Evolutionary conservation across 2,329 filamentous ascomycete genomes (phyloP), one percentile per base, ranked within the genome.

Genomic region (Colletotrichum magnum): DNA sequence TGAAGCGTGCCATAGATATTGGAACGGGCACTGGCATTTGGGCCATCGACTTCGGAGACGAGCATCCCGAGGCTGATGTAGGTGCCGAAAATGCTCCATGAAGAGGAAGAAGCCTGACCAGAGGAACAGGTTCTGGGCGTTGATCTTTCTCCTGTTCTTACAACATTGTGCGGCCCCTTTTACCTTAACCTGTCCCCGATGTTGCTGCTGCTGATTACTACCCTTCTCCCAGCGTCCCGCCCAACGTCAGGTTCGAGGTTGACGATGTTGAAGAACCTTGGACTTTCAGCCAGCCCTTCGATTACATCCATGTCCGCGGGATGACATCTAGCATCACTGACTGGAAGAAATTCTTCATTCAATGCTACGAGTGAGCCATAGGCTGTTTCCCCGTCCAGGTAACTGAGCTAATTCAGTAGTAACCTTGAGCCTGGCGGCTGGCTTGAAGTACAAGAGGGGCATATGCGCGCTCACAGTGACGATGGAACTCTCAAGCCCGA

Each of bases 221-320:
- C 15, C 15, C 28, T 7, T 12, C 41, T 50, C 7, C 1, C 21
- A 79, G 83, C 61, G 81, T 88, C 3, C 87, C 86, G 5, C 83
- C 85, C 24, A 89, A 89, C 72, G 81, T 87, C 58, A 80, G 79
- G 24, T 89, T 89, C 74, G 78, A 88, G 58, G 80, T 89, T 43
- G 86, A 89, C 71, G 87, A 90, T 71, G 77, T 84, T 32, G 86
- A 87, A 71, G 82, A 86, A 64, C 79, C 83, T 1, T 90, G 88
- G 88, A 77, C 83, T 4, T 77, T 71, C 24, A 82, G 82, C 67
- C 73, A 80, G 2, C 78, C 84, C 58, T 89, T 89, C 74, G 87
- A 89, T 77, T 87, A 84, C 72, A 84, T 90, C 64, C 86, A 89
- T 74, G 77, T 80, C 43, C 82, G 87, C 26, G 81, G 84, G 58